Percentiles rank a stretch among this genome's conserved stretches.
Evolutionary conservation across 257 asterid species (phyloP).

Genomic region (Eucommia ulmoides): DNA sequence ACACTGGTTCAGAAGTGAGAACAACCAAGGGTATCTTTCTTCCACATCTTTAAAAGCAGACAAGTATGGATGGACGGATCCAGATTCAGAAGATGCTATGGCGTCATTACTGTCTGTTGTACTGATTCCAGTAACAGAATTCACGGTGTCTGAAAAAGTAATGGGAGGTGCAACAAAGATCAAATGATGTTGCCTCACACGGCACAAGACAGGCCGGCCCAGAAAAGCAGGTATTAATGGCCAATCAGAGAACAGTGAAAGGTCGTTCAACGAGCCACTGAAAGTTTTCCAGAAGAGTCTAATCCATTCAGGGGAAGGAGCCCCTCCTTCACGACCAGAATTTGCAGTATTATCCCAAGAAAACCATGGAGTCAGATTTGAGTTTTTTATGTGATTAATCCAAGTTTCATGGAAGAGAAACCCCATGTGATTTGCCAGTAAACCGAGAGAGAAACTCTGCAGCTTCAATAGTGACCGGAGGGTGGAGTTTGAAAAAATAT

Average conservation of each 20-base stretch:
- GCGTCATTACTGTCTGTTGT: conserved; percentile 27
- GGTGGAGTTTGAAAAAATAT: conserved; percentile 44
- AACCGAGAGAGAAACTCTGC: conserved; percentile 53
- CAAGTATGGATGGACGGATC: conserved; percentile 27
- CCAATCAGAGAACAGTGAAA: conserved; percentile 84
- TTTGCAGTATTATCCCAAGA: conserved; percentile 70
- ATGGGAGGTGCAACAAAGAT: conserved; percentile 60
- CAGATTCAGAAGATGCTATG: conserved; percentile 29
- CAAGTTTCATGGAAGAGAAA: conserved; percentile 68
- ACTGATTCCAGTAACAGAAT: conserved; percentile 24
- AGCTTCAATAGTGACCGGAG: conserved; percentile 57
- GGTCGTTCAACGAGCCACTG: conserved; percentile 51
- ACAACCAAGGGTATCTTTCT: conserved; percentile 74
- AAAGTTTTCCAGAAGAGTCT: conserved; percentile 76
- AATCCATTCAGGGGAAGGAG: conserved; percentile 91
- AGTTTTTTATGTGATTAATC: conserved; percentile 56
- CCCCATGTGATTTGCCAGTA: conserved; percentile 68
- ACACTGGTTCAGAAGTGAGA: conserved; percentile 68
- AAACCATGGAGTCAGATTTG: conserved; percentile 82
- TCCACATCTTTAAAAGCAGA: conserved; percentile 37
- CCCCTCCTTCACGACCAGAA: conserved; percentile 50
- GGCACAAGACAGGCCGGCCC: conserved; percentile 88
- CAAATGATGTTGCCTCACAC: conserved; percentile 69
- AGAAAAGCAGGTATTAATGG: conserved; percentile 94
- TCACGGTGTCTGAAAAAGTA: conserved; percentile 16